Base-by-base conservation (phyloP, 352 stramenopile genomes). In the Phytopythium boreale region DNA sequence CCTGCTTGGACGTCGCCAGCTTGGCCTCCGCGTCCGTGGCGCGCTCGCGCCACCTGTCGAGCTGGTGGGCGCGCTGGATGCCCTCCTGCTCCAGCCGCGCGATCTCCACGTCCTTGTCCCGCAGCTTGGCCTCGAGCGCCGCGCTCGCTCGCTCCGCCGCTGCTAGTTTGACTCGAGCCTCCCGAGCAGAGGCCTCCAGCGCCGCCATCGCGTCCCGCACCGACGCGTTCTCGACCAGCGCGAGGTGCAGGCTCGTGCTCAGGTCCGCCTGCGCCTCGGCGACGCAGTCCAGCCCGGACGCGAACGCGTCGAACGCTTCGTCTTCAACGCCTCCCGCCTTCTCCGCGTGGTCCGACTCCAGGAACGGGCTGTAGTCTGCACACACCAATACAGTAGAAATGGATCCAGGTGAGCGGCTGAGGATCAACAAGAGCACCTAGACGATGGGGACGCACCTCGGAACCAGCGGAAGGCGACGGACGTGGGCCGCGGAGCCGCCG, bases 391-490 rank as follows among this genome's bases (percentile, higher is more conserved):
- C 34, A 39, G 20, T 43, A 46, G 10, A 31, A 14, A 34, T 9
- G 19, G 15, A 53, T n/a, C n/a, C n/a, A 15, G 22, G 11, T 22
- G 9, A 67, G 19, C 12, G 8, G 55, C 12, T 55, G 24, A 49
- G 7, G 15, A 24, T 39, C 22, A 8, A 50, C 24, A 36, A 60
- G n/a, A 12, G 36, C 27, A 7, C 26, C 31, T 55, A 52, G 58
- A 60, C 12, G 37, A 24, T 11, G 44, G 2, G 14, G 19, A 63
- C 66, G 27, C 59, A 87, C 78, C 78, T 65, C 87, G 76, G 59
- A 85, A 95, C 81, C 81, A 92, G 61, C 86, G 84, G 55, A 95
- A 93, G 61, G 76, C 89, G 29, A 95, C 62, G 4, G 81, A 79
- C 1, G 86, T 92, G 6, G 86, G 84, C 14, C 79, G 72, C 4